A percentile compares a stretch with the other conserved stretches of the same genome.
Conservation (phyloP, 257 asterid genomes). For the Solanum paucissectum region DNA sequence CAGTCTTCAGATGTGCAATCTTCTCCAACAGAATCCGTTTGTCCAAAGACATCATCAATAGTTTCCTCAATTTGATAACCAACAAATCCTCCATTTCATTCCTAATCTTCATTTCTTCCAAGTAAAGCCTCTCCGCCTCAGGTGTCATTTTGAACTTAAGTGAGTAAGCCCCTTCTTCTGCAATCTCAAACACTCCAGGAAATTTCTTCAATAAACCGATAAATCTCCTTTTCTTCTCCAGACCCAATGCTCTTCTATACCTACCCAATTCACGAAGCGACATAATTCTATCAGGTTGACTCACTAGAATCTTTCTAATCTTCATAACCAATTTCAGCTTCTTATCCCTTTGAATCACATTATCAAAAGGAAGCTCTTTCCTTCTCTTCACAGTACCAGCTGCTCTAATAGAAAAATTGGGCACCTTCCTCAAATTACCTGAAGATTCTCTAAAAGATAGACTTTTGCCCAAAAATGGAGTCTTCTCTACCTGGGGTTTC, state of each 20-base stretch:
- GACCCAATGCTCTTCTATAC: constrained; percentile 63
- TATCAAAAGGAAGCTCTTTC: constrained; percentile 83
- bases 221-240: constrained; percentile 58
- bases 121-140: constrained; percentile 87
- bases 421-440: constrained; percentile 20
- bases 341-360: constrained; percentile 93
- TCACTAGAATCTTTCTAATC: constrained; percentile 76
- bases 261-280: constrained; percentile 71
- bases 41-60: constrained; percentile 90
- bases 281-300: constrained; percentile 83
- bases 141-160: constrained; percentile 71
- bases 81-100: constrained; percentile 87
- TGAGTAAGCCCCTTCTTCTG: constrained; percentile 90
- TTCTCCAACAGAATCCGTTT: constrained; percentile 86
- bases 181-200: constrained; percentile 89
- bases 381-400: constrained; percentile 71
- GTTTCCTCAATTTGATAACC: constrained; percentile 74
- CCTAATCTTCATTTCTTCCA: constrained; percentile 76
- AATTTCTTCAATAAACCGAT: constrained; percentile 72
- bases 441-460: constrained; percentile 17
- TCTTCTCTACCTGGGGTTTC: constrained; percentile 19
- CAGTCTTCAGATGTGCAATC: constrained; percentile 78
- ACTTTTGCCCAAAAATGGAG: constrained; percentile 41
- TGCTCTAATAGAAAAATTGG: constrained; percentile 37
- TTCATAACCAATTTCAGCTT: constrained; percentile 78